Evolutionary conservation across 2,329 filamentous ascomycete species (phyloP).

Genomic region (Myriosclerotinia scirpicola): DNA sequence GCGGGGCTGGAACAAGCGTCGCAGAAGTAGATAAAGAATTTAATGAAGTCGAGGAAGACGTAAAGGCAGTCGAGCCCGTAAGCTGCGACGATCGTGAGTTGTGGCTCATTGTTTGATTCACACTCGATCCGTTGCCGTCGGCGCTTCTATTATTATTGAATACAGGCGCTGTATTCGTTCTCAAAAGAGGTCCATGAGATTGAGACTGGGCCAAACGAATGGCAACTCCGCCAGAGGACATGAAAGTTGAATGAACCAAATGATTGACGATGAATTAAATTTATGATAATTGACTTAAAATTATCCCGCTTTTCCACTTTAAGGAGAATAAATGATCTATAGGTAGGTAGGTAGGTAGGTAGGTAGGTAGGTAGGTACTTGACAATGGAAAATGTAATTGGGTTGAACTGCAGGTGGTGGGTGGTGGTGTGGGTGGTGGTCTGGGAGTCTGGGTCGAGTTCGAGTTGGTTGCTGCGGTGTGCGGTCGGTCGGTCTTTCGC

Average conservation of each 20-base stretch:
- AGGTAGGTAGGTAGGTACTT: no score
- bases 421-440: no score
- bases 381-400: conserved; percentile 3
- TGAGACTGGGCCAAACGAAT: conserved; percentile 38
- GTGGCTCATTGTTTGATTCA: conserved; percentile 41
- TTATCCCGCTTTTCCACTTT: conserved; percentile 16
- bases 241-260: conserved; percentile 28
- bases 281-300: conserved; percentile 6
- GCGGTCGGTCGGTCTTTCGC: no score
- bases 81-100: conserved; percentile 58
- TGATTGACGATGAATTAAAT: conserved; percentile 15
- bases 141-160: conserved; percentile 32
- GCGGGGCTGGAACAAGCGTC: conserved; percentile 43
- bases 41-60: conserved; percentile 42
- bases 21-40: conserved; percentile 39
- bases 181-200: conserved; percentile 39
- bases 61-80: conserved; percentile 59
- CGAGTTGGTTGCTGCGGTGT: conserved; percentile 18
- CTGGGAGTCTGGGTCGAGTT: conserved; percentile 1
- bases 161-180: conserved; percentile 40
- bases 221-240: conserved; percentile 38
- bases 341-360: no score
- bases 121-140: conserved; percentile 30
- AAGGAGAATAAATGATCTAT: conserved; percentile 12
- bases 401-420: conserved; percentile 14